Conservation (phyloP, 73 alveolate genomes). For the Symbiodinium natans region DNA sequence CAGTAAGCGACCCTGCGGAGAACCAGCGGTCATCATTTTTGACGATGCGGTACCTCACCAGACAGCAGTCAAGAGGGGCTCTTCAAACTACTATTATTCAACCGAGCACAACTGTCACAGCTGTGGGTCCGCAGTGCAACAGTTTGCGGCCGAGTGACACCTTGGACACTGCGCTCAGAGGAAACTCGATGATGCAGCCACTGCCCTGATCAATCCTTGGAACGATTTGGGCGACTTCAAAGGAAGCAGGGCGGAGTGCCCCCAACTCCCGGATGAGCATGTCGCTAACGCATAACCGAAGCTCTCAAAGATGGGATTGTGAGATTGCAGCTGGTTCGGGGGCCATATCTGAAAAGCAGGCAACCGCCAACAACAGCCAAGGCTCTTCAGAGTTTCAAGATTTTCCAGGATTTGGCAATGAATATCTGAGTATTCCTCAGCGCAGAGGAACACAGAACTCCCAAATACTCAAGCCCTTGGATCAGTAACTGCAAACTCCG, state of each 20-base stretch:
- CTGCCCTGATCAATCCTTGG: slow-evolving; percentile 93
- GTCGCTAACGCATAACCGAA: no score
- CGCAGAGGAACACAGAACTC: no score
- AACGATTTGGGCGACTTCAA: not conserved
- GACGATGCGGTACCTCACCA: slow-evolving; percentile 80
- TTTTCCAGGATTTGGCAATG: slow-evolving; percentile 86
- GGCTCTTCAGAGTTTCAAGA: slow-evolving; percentile 71
- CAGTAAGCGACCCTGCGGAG: slow-evolving; percentile 87
- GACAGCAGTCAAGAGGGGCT: not conserved
- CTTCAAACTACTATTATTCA: no score
- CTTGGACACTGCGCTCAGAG: slow-evolving; percentile 73
- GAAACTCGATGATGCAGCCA: slow-evolving; percentile 93
- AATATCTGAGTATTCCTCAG: slow-evolving; percentile 73
- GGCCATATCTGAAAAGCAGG: no score
- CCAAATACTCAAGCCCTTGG: no score
- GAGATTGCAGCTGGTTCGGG: no score
- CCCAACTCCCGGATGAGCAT: no score
- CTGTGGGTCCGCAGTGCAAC: not conserved
- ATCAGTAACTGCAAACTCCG: no score
- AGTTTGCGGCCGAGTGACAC: slow-evolving; percentile 1
- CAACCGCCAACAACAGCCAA: slow-evolving; percentile 3
- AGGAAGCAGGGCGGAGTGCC: no score
- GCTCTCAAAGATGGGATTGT: no score
- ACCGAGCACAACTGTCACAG: no score
- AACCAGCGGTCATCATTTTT: slow-evolving; percentile 91